A percentile compares a stretch with the other conserved stretches of the same genome.
Evolutionary conservation across 1,284 basidiomycete genomes (phyloP).

Genomic region (Marasmius tenuissimus): DNA sequence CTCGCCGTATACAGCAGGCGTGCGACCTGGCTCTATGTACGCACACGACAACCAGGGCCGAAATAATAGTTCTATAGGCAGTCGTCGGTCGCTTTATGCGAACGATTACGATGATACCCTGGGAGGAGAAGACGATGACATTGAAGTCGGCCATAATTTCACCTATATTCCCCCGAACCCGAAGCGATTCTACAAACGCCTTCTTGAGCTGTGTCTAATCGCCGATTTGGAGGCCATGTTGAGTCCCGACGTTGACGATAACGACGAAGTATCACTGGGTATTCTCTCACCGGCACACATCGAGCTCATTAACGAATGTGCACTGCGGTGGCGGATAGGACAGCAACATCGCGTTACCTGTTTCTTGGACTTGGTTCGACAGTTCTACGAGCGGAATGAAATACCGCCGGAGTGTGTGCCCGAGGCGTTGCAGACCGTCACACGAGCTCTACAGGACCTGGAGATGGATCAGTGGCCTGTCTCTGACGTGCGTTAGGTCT

Average conservation of each 20-base stretch:
- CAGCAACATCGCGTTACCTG: conserved; percentile 77
- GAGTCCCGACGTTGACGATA: conserved; percentile 84
- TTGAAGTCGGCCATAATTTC: conserved; percentile 75
- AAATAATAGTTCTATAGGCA: conserved; percentile 49
- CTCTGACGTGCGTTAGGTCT: conserved; percentile 66
- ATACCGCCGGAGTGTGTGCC: conserved; percentile 94
- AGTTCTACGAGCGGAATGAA: conserved; percentile 87
- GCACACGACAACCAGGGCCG: conserved; percentile 39
- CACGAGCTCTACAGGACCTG: conserved; percentile 69
- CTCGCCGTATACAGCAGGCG: conserved; percentile 33
- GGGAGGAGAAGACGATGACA: conserved; percentile 54
- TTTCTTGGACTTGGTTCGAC: conserved; percentile 86
- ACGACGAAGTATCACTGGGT: conserved; percentile 93
- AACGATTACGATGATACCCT: conserved; percentile 34
- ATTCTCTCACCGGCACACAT: conserved; percentile 86
- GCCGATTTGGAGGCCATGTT: conserved; percentile 90
- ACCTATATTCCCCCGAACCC: conserved; percentile 92
- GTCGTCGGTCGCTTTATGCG: conserved; percentile 57
- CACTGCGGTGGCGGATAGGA: conserved; percentile 86
- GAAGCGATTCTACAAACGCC: conserved; percentile 78
- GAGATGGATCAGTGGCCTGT: conserved; percentile 78
- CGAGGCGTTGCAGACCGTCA: conserved; percentile 79
- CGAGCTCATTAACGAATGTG: conserved; percentile 86
- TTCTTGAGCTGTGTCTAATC: conserved; percentile 84
- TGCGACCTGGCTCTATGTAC: conserved; percentile 57